Evolutionary conservation across 805 yeast species (phyloP).

Genomic region (Yamadazyma kitorensis): DNA sequence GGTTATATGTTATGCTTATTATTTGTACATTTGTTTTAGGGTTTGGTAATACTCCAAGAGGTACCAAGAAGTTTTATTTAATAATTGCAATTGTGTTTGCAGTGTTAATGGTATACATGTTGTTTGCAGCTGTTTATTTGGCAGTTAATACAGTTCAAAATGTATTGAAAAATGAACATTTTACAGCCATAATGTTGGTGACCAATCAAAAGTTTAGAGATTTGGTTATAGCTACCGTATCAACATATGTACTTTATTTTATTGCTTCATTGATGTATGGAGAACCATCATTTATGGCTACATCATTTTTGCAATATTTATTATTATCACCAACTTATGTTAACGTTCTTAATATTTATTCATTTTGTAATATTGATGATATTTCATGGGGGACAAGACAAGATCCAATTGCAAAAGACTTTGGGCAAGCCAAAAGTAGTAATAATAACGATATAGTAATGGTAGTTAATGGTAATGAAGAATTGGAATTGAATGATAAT

Average conservation of each 20-base stretch:
- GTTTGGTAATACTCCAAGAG: slow-evolving; percentile 92
- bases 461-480: slow-evolving; percentile 61
- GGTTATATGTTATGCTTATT: slow-evolving; percentile 80
- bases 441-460: slow-evolving; percentile 37
- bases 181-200: slow-evolving; percentile 48
- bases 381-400: slow-evolving; percentile 98
- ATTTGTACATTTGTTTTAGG: slow-evolving; percentile 85
- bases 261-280: slow-evolving; percentile 76
- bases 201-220: slow-evolving; percentile 77
- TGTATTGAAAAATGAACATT: slow-evolving; percentile 43
- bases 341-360: slow-evolving; percentile 88
- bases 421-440: slow-evolving; percentile 78
- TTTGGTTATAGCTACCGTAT: slow-evolving; percentile 76
- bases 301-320: slow-evolving; percentile 81
- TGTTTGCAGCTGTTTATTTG: slow-evolving; percentile 82
- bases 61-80: slow-evolving; percentile 76
- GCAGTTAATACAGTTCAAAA: slow-evolving; percentile 68
- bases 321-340: slow-evolving; percentile 85
- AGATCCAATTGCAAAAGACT: slow-evolving; percentile 58
- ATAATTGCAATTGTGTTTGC: slow-evolving; percentile 80
- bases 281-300: slow-evolving; percentile 91
- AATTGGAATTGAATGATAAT: slow-evolving; percentile 69
- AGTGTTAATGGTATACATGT: slow-evolving; percentile 80
- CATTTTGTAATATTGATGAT: slow-evolving; percentile 95
- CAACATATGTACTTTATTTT: slow-evolving; percentile 81